Evolutionary conservation across 140 eudicot species (phyloP).

Genomic region (Anethum foeniculum): DNA sequence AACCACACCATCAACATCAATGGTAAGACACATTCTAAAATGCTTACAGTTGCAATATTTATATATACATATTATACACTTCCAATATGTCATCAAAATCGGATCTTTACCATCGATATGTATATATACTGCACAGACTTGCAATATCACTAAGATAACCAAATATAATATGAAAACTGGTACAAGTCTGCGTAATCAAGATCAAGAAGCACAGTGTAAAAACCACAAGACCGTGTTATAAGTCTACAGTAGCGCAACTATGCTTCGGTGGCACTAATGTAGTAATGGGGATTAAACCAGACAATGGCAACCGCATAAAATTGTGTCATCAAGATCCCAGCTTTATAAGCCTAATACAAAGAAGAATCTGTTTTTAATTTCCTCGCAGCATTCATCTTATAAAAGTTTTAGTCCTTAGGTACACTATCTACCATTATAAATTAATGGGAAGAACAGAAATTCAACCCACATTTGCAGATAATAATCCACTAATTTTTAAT

Average conservation of each 20-base stretch:
- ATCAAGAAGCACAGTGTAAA: neutral
- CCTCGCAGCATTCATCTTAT: neutral
- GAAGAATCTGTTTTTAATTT: neutral
- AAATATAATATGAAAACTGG: neutral
- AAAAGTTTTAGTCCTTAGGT: neutral
- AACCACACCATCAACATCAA: neutral
- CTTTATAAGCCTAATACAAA: neutral
- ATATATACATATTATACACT: neutral
- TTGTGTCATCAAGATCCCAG: neutral
- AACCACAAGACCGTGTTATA: neutral
- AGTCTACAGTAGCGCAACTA: neutral
- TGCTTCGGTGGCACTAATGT: neutral
- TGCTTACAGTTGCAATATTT: neutral
- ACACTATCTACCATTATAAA: neutral
- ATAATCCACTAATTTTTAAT: neutral
- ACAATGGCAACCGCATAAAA: neutral
- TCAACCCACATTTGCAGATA: neutral
- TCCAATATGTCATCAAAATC: neutral
- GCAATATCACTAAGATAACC: neutral
- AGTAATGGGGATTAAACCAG: neutral
- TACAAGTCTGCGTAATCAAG: neutral
- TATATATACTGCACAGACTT: neutral
- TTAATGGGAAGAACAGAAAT: neutral
- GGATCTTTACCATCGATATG: neutral
- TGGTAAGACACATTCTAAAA: neutral